Evolutionary conservation across 345 rosid species (phyloP), one percentile per base, ranked within the genome.

Genomic region (Syzygium aromaticum): DNA sequence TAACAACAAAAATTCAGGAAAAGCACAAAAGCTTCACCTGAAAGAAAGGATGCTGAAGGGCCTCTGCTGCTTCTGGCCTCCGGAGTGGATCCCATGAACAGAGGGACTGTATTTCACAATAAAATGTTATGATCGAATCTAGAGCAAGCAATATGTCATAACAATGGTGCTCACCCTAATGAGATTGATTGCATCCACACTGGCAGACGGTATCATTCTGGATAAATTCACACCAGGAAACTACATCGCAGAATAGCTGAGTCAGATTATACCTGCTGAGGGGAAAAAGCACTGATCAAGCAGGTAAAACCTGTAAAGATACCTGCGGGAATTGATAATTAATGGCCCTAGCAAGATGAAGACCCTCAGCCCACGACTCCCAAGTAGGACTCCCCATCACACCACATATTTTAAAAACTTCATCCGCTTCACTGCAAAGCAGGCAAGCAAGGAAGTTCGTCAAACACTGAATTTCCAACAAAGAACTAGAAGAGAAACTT

Each of bases 301-400:
- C 27, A 23, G 43, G 51, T 53, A 85, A 53, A 85, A 85, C 8
- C 2, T 56, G 77, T 85, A 40, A 63, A 51, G 14, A 16, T 28
- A 89, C 90, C 88, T 78, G 88, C 22, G 94, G 94, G 49, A 93
- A 93, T 46, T 91, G 85, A 77, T 89, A 92, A 52, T 93, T 88
- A 25, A 88, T 73, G 73, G 83, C 78, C n/a, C 86, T 86, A 6
- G 93, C 93, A 77, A 90, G 92, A 82, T 51, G 54, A n/a, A 91
- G 89, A 53, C 94, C 92, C 56, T 90, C 92, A 7, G 85, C 77
- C 94, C 94, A 92, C 1, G 94, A 56, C 19, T 90, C 86, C 87
- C 25, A 9, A 10, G 91, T 91, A 53, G 94, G 94, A 84, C 89
- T 88, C 27, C 94, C 94, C 40, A 91, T 89, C 8, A 91, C 89